Evolutionary conservation across 306 rosid species (phyloP).

Genomic region (Myrica gale): DNA sequence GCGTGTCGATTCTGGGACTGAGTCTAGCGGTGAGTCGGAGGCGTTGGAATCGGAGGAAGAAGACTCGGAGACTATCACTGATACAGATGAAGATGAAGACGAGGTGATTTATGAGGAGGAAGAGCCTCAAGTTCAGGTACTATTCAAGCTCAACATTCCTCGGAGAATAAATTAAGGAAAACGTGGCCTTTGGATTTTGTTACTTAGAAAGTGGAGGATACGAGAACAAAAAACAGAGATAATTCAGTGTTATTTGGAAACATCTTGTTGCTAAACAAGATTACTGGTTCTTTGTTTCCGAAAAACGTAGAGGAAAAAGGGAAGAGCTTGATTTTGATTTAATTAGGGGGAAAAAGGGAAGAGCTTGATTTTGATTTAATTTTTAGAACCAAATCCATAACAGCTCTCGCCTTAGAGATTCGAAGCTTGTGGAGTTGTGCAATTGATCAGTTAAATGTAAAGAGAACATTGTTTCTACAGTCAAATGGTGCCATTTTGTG

Average conservation of each 20-base stretch:
- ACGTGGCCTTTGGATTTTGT: not conserved
- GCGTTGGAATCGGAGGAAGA: constrained; percentile 25
- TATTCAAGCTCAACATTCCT: not conserved
- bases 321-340: not conserved
- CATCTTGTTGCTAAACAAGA: not conserved
- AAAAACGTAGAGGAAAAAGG: not conserved
- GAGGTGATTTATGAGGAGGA: constrained; percentile 41
- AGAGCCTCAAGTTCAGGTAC: constrained; percentile 44
- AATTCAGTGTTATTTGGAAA: not conserved
- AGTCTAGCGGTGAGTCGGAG: constrained; percentile 30
- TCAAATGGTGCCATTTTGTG: not conserved
- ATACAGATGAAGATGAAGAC: constrained; percentile 42
- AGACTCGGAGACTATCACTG: constrained; percentile 25
- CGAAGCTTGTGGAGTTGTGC: not conserved
- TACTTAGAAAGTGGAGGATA: not conserved
- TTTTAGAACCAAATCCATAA: no score
- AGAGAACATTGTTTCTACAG: not conserved
- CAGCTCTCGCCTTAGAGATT: not conserved
- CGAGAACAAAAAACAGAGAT: not conserved
- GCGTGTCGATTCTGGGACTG: constrained; percentile 9
- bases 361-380: not conserved
- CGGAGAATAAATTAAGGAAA: not conserved
- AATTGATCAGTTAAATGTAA: not conserved
- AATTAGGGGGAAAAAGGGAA: not conserved
- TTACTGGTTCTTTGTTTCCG: not conserved